Conservation (phyloP, 441 rosid genomes). For the Arabidopsis hybrid region DNA sequence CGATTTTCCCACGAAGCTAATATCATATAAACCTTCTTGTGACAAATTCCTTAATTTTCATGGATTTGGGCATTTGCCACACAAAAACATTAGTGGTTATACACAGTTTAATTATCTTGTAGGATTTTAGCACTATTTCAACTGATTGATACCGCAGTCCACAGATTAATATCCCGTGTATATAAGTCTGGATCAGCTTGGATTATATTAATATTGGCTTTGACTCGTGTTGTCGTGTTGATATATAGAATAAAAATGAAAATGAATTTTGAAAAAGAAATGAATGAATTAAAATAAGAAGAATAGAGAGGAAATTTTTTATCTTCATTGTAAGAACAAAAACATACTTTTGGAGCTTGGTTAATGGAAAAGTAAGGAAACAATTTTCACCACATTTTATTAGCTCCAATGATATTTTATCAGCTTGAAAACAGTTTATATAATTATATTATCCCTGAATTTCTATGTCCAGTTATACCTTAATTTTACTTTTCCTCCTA, state of each 20-base stretch:
- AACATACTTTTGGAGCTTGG: background rate
- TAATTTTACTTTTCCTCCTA: conserved; percentile 32
- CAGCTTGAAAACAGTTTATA: background rate
- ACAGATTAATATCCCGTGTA: no score
- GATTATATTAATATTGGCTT: background rate
- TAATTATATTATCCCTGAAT: background rate
- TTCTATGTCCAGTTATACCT: conserved; percentile 15
- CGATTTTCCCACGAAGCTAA: background rate
- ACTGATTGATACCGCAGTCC: no score
- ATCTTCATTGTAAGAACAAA: background rate
- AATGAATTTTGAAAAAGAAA: no score
- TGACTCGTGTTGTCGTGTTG: background rate
- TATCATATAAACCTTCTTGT: no score
- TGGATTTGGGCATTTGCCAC: no score
- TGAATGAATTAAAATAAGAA: background rate
- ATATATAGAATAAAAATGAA: background rate
- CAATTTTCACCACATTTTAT: background rate
- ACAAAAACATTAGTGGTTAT: no score
- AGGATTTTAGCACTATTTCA: background rate
- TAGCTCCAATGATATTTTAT: background rate
- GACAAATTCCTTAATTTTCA: no score
- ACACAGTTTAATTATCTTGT: background rate
- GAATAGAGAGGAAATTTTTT: conserved; percentile 1
- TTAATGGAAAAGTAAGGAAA: background rate
- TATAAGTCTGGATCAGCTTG: background rate